Conservation (phyloP, 129 eudicot genomes). For the Rutidosis leptorrhynchoides region DNA sequence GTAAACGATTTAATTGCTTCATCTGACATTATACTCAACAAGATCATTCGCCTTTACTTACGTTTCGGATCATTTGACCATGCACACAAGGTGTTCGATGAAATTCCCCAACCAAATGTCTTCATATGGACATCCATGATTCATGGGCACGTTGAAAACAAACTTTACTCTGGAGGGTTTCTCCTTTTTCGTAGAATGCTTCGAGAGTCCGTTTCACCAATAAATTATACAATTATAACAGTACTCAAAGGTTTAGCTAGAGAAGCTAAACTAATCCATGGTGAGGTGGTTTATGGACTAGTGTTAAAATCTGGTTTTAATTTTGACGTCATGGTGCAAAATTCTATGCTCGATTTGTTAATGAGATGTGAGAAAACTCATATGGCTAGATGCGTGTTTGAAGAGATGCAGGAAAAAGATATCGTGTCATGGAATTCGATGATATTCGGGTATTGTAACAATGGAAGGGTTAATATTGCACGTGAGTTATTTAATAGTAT, state of each 20-base stretch:
- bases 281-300: constrained; percentile 39
- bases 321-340: constrained; percentile 44
- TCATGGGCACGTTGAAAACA: constrained; percentile 49
- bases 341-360: constrained; percentile 44
- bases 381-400: constrained; percentile 40
- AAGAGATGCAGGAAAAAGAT: constrained; percentile 43
- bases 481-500: constrained; percentile 27
- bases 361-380: constrained; percentile 45
- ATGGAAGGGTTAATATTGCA: constrained; percentile 24
- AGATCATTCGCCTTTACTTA: constrained; percentile 40
- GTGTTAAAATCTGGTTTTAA: constrained; percentile 42
- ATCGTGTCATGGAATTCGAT: constrained; percentile 52
- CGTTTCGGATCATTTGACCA: constrained; percentile 25
- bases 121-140: constrained; percentile 59
- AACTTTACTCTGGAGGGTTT: constrained; percentile 27
- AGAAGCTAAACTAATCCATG: constrained; percentile 31
- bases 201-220: constrained; percentile 26
- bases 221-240: constrained; percentile 35
- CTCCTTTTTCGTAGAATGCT: constrained; percentile 34
- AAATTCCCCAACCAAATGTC: constrained; percentile 49
- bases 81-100: constrained; percentile 40
- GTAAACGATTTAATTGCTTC: constrained; percentile 33
- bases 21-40: constrained; percentile 47
- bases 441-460: constrained; percentile 47
- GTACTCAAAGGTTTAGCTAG: constrained; percentile 47